phyloP scores from a whole-genome alignment of 1,139 yeast genomes.

The Diutina scorzettiae region DNA sequence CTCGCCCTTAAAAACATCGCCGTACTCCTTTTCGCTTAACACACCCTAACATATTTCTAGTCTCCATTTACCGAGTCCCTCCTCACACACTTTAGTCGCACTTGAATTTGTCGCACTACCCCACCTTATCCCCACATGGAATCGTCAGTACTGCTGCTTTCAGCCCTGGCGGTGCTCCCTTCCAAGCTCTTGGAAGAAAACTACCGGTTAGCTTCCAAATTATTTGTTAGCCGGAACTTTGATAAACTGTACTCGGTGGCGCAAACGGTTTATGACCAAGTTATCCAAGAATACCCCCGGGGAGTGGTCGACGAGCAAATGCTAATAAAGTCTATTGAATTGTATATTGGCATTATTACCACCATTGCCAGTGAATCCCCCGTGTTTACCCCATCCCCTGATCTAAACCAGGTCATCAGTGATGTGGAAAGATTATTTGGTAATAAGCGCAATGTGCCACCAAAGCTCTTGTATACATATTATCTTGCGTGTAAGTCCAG shows the following conservation, averaged over 20 bases:
- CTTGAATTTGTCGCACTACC: no score
- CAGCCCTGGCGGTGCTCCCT: constrained; percentile 3
- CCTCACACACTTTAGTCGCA: no score
- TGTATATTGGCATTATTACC: constrained; percentile 29
- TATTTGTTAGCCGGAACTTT: constrained; percentile 29
- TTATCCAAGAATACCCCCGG: constrained; percentile 15
- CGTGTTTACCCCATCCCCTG: not conserved
- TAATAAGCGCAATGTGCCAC: constrained; percentile 10
- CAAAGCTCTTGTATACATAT: not conserved
- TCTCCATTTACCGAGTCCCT: no score
- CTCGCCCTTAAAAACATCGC: no score
- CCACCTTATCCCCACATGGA: constrained; percentile 6
- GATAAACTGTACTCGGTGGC: constrained; percentile 21
- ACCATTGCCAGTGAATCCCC: constrained; percentile 10
- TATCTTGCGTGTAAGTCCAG: constrained; percentile 8
- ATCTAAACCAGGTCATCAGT: constrained; percentile 1
- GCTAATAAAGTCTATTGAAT: constrained; percentile 22
- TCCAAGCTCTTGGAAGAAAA: constrained; percentile 14
- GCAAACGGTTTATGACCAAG: constrained; percentile 14
- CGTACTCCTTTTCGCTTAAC: no score
- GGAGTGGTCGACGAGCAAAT: constrained; percentile 19
- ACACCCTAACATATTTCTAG: no score
- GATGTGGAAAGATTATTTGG: constrained; percentile 10
- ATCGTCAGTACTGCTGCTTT: constrained; percentile 10
- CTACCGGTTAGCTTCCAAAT: constrained; percentile 27